Conservation (phyloP, 768 basidiomycete species). For the Boletus patriciae region DNA sequence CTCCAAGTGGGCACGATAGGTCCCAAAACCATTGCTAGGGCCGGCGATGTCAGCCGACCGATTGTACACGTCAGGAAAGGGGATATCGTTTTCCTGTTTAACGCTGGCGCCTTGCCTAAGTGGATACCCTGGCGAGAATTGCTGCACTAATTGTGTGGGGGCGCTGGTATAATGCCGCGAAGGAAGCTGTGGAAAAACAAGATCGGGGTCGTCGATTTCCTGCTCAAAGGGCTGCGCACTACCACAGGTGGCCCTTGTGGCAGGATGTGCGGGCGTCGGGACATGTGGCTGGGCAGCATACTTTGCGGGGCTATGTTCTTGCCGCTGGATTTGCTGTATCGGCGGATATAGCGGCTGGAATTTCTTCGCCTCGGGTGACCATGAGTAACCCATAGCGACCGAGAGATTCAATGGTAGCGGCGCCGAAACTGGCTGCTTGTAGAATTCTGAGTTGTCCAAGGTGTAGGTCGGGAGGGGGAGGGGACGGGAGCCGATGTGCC, state of each 20-base stretch:
- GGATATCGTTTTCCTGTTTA: conserved; percentile 32
- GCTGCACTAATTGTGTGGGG: conserved; percentile 20
- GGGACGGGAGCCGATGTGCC: conserved; percentile 22
- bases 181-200: conserved; percentile 23
- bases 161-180: conserved; percentile 26
- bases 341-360: conserved; percentile 38
- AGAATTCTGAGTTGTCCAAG: conserved; percentile 25
- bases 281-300: conserved; percentile 18
- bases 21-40: conserved; percentile 22
- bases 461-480: conserved; percentile 26
- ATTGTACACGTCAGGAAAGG: conserved; percentile 28
- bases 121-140: conserved; percentile 23
- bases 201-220: conserved; percentile 30
- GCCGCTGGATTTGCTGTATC: conserved; percentile 30
- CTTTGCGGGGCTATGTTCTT: conserved; percentile 23
- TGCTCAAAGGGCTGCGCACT: conserved; percentile 23
- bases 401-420: conserved; percentile 35
- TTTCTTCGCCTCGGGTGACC: conserved; percentile 35
- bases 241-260: conserved; percentile 15
- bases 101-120: conserved; percentile 22
- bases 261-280: conserved; percentile 9
- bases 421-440: conserved; percentile 36
- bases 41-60: conserved; percentile 24
- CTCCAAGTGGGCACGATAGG: conserved; percentile 25
- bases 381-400: conserved; percentile 32